Conservation (phyloP, 208 protist genomes). For the Porcisia hertigi region DNA sequence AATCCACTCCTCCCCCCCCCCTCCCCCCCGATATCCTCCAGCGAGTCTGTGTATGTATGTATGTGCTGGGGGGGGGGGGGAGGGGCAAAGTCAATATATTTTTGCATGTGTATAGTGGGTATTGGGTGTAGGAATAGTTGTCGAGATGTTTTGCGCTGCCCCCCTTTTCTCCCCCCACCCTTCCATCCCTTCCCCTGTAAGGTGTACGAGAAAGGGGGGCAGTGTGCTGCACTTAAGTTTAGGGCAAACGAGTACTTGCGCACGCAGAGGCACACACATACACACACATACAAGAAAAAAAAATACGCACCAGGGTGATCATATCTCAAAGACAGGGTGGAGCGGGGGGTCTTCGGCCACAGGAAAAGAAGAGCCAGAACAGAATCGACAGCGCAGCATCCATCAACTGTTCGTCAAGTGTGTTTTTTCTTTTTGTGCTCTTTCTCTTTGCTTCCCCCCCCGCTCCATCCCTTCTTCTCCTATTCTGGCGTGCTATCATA, state of each 20-base stretch:
- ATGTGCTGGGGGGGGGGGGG: background rate
- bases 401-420: background rate
- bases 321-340: background rate
- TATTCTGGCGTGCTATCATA: background rate
- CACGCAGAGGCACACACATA: too few relatives aligned
- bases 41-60: too few relatives aligned
- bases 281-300: too few relatives aligned
- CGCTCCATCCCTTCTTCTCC: background rate
- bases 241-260: too few relatives aligned
- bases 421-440: background rate
- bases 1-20: too few relatives aligned
- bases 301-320: too few relatives aligned
- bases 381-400: background rate
- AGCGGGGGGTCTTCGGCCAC: background rate
- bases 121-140: too few relatives aligned
- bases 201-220: too few relatives aligned
- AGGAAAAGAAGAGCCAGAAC: background rate
- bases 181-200: background rate
- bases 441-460: background rate
- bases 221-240: too few relatives aligned
- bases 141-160: background rate
- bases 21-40: too few relatives aligned
- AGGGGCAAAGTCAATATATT: too few relatives aligned
- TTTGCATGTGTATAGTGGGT: too few relatives aligned
- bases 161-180: background rate